phyloP scores from a whole-genome alignment of 106 monocot species.

The Allium cepa region DNA sequence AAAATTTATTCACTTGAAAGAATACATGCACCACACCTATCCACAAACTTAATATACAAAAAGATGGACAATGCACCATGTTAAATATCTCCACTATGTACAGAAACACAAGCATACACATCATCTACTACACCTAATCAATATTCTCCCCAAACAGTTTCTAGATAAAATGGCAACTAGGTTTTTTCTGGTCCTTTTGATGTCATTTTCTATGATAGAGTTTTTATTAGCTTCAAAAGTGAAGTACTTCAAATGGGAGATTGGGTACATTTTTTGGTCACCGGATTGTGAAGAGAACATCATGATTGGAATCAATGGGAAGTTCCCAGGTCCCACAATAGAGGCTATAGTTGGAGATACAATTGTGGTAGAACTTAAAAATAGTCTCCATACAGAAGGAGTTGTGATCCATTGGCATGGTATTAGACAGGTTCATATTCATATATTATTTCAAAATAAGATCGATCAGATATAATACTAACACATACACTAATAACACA shows the following conservation, averaged over 20 bases:
- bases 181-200: neutral
- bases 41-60: too few relatives aligned
- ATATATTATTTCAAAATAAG: neutral
- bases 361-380: constrained; percentile 63
- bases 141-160: neutral
- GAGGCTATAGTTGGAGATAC: constrained; percentile 63
- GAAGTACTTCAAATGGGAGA: constrained; percentile 57
- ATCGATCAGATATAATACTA: too few relatives aligned
- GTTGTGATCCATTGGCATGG: constrained; percentile 94
- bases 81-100: neutral
- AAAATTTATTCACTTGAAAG: too few relatives aligned
- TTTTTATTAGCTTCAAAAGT: constrained; percentile 16
- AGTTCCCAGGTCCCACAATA: constrained; percentile 73
- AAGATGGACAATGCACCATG: too few relatives aligned
- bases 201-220: neutral
- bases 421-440: constrained; percentile 48
- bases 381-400: constrained; percentile 64
- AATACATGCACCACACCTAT: too few relatives aligned
- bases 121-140: neutral
- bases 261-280: constrained; percentile 53
- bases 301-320: constrained; percentile 66
- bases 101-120: neutral
- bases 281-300: constrained; percentile 65
- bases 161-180: neutral
- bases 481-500: too few relatives aligned